A percentile compares a stretch with the other conserved stretches of the same genome.
Evolutionary conservation across 176 grass and related monocot genomes (phyloP).

Genomic region (Panicum miliaceum): DNA sequence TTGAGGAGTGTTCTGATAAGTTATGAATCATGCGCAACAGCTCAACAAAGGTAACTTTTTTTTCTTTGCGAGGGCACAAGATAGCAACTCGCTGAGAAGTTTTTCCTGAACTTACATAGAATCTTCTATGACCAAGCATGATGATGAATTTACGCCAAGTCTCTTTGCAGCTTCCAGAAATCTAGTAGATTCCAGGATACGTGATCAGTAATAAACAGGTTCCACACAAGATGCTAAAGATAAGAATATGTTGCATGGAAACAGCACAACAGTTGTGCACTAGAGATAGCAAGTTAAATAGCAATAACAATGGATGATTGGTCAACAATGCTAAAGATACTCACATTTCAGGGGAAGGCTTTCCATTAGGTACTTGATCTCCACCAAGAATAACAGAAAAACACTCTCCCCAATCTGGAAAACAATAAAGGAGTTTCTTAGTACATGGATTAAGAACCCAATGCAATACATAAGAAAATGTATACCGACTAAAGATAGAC

Average conservation of each 20-base stretch:
- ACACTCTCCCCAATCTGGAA: constrained; percentile 74
- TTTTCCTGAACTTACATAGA: constrained; percentile 59
- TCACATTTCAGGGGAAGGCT: constrained; percentile 88
- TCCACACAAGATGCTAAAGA: background rate
- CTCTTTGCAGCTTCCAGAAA: constrained; percentile 81
- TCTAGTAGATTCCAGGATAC: constrained; percentile 44
- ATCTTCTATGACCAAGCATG: constrained; percentile 88
- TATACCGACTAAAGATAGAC: background rate
- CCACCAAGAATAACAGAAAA: constrained; percentile 88
- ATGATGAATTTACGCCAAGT: constrained; percentile 67
- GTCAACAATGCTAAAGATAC: constrained; percentile 29
- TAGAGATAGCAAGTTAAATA: background rate
- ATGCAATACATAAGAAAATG: background rate
- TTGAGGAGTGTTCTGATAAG: background rate
- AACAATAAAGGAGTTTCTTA: background rate
- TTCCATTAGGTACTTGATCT: constrained; percentile 81
- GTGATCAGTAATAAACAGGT: background rate
- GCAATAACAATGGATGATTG: background rate
- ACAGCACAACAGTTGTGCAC: background rate
- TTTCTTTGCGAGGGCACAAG: background rate
- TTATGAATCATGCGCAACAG: background rate
- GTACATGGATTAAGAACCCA: background rate
- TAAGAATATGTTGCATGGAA: constrained; percentile 5
- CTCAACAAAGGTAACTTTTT: background rate
- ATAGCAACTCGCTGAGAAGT: background rate